Conservation (phyloP, 169 alveolate genomes). For the Cyclospora cayetanensis region DNA sequence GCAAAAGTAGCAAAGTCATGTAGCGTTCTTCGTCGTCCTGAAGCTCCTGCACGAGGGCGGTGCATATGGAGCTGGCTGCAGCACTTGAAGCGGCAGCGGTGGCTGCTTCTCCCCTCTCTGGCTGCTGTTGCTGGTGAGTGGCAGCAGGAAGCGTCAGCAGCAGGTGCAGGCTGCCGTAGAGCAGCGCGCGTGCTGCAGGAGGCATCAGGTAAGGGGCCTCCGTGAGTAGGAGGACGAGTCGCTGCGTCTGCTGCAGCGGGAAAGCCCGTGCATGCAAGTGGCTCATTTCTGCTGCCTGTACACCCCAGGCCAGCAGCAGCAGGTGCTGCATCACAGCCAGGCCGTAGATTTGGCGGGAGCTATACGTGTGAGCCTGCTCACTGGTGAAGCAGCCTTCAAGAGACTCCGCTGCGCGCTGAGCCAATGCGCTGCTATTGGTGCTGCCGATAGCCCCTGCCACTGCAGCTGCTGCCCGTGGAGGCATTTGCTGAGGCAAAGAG, state of each 20-base stretch:
- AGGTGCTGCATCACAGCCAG: conserved; percentile 46
- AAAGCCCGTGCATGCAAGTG: conserved; percentile 35
- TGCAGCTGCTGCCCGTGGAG: conserved; percentile 26
- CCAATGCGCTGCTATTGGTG: not conserved
- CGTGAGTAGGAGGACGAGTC: not conserved
- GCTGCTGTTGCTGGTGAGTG: conserved; percentile 21
- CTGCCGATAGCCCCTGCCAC: conserved; percentile 19
- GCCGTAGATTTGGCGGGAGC: conserved; percentile 40
- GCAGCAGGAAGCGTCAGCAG: conserved; percentile 59
- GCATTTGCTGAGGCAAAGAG: not conserved
- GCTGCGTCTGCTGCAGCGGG: conserved; percentile 57
- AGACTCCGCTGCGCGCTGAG: conserved; percentile 37
- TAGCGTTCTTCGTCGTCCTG: conserved; percentile 13
- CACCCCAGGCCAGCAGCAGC: conserved; percentile 64
- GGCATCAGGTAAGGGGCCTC: not conserved
- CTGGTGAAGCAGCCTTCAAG: conserved; percentile 7
- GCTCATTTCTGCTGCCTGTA: conserved; percentile 54
- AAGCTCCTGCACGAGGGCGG: conserved; percentile 17
- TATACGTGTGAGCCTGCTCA: not conserved
- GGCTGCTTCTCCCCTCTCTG: not conserved
- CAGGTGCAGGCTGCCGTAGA: conserved; percentile 26
- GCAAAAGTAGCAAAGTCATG: conserved; percentile 24
- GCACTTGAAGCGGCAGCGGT: conserved; percentile 32
- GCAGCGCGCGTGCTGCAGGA: conserved; percentile 55
- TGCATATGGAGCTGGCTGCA: conserved; percentile 42